phyloP scores from a whole-genome alignment of 768 basidiomycete species.

The Lentinula aciculospora region DNA sequence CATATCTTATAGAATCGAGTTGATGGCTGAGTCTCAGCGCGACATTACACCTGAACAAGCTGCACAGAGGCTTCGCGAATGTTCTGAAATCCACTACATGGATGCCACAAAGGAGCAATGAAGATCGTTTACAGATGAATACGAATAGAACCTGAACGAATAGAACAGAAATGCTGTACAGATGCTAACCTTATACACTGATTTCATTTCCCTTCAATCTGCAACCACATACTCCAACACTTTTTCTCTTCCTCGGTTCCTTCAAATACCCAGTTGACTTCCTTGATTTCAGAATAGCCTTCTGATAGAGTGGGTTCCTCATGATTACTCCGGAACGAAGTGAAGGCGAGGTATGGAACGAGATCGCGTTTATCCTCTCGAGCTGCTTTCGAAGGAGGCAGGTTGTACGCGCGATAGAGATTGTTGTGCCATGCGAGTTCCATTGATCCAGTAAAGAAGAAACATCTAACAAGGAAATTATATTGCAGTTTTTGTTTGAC shows the following conservation, averaged over 20 bases:
- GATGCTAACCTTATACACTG: neutral
- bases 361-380: conserved; percentile 45
- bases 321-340: conserved; percentile 49
- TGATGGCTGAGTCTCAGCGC: conserved; percentile 87
- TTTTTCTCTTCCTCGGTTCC: conserved; percentile 66
- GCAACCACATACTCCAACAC: conserved; percentile 84
- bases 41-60: conserved; percentile 90
- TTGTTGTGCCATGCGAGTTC: conserved; percentile 94
- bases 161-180: neutral
- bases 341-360: conserved; percentile 57
- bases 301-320: conserved; percentile 65
- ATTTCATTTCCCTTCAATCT: conserved; percentile 63
- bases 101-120: conserved; percentile 2
- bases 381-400: conserved; percentile 37
- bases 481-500: neutral
- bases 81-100: conserved; percentile 59
- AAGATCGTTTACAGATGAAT: neutral
- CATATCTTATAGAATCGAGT: conserved; percentile 61
- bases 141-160: neutral
- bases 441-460: conserved; percentile 68
- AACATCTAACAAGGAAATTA: conserved; percentile 42
- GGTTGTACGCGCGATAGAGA: conserved; percentile 72
- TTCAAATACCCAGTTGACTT: conserved; percentile 76
- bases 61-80: conserved; percentile 53
- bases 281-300: conserved; percentile 73